Evolutionary conservation across 352 stramenopile genomes (phyloP).

Genomic region (Peronospora tabacina): DNA sequence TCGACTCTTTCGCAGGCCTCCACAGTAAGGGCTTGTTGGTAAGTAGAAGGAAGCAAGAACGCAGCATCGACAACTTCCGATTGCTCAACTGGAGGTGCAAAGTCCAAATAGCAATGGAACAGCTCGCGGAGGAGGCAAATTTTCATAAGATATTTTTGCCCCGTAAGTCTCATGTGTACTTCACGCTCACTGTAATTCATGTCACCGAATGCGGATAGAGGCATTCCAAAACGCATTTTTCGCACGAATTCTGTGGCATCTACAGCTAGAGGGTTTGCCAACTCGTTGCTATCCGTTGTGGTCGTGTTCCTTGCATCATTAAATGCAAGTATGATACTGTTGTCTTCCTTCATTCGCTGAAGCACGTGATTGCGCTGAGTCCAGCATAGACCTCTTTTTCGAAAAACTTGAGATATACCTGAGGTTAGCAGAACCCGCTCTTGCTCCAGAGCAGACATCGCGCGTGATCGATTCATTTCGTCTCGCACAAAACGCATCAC

Average conservation of each 20-base stretch:
- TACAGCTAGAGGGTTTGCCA: conserved; percentile 20
- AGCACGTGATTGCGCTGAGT: conserved; percentile 14
- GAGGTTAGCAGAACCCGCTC: conserved; percentile 24
- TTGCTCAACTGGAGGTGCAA: conserved; percentile 23
- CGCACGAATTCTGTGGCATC: conserved; percentile 36
- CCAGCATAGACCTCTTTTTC: conserved; percentile 35
- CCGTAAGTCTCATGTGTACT: conserved; percentile 9
- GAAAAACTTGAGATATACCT: conserved; percentile 41
- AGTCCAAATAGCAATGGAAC: conserved; percentile 40
- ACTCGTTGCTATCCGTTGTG: conserved; percentile 2
- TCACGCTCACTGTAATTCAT: conserved; percentile 13
- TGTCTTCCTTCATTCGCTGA: conserved; percentile 12
- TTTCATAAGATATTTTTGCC: conserved; percentile 35
- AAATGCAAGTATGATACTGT: conserved; percentile 23
- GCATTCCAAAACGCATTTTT: conserved; percentile 35
- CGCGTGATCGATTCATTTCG: conserved; percentile 27
- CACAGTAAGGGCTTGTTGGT: conserved; percentile 9
- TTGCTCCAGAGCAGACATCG: conserved; percentile 21
- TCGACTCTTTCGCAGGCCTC: conserved; percentile 11
- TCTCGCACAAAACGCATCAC: conserved; percentile 52
- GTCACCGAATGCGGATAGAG: conserved; percentile 5
- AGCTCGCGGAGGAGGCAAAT: conserved; percentile 42
- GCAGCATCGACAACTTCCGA: conserved; percentile 37
- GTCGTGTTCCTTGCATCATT: background rate
- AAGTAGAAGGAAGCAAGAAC: conserved; percentile 36